Percentiles rank a stretch among this genome's conserved stretches.
Evolutionary conservation across 225 moss, liverwort and hornwort genomes (phyloP).

Genomic region (Pseudisothecium myosuroides): DNA sequence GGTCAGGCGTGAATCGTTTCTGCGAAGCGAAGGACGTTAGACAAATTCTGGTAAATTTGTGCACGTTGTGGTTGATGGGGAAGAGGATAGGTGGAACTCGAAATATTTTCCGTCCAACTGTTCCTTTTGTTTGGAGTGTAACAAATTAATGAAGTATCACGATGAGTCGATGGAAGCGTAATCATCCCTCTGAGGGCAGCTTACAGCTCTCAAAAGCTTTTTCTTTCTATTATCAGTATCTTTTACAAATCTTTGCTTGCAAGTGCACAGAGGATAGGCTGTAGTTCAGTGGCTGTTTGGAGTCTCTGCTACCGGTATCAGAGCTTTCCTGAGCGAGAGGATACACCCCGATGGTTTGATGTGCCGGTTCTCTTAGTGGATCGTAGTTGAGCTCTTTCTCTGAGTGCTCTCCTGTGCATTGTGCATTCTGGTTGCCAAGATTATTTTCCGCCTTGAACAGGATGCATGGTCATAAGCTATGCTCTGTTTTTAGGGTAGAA

Average conservation of each 20-base stretch:
- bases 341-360: background rate
- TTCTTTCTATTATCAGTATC: background rate
- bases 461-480: background rate
- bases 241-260: background rate
- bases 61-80: background rate
- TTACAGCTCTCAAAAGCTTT: background rate
- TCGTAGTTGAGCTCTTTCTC: background rate
- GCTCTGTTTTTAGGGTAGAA: conserved; percentile 27
- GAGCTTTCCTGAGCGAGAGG: background rate
- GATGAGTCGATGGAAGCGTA: background rate
- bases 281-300: background rate
- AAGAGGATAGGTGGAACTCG: background rate
- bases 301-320: background rate
- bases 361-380: background rate
- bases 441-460: background rate
- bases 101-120: background rate
- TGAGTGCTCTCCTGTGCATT: background rate
- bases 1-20: background rate
- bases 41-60: background rate
- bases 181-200: background rate
- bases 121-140: background rate
- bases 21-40: background rate
- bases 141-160: background rate
- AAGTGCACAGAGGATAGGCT: background rate
- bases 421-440: background rate